Percentiles rank a stretch among this genome's conserved stretches.
phyloP scores from a whole-genome alignment of 352 stramenopile species.

The Plasmopara halstedii region DNA sequence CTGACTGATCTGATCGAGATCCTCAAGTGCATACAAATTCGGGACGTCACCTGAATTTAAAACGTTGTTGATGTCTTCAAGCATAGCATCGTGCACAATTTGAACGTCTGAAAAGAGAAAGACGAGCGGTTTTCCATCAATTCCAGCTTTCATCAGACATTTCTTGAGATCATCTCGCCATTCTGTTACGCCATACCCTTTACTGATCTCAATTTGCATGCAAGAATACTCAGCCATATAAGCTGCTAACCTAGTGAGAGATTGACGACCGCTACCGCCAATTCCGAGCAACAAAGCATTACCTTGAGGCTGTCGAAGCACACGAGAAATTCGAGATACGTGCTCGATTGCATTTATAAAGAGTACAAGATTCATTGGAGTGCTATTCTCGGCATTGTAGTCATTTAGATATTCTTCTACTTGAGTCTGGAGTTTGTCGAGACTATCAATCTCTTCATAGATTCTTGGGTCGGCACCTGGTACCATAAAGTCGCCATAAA shows the following conservation, averaged over 20 bases:
- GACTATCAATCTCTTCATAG: conserved; percentile 88
- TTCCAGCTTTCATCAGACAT: conserved; percentile 85
- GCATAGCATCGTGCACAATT: conserved; percentile 92
- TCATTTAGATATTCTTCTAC: conserved; percentile 84
- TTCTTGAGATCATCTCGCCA: conserved; percentile 94
- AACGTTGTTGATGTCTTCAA: conserved; percentile 95
- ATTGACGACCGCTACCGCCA: conserved; percentile 88
- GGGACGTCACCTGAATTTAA: conserved; percentile 93
- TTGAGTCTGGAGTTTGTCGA: conserved; percentile 71
- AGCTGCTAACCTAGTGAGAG: conserved; percentile 82
- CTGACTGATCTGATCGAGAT: conserved; percentile 89
- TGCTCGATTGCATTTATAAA: conserved; percentile 88
- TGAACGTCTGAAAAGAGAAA: conserved; percentile 95
- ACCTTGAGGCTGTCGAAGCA: conserved; percentile 80
- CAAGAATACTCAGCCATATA: conserved; percentile 91
- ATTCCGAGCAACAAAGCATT: conserved; percentile 92
- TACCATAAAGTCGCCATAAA: conserved; percentile 92
- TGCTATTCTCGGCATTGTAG: conserved; percentile 83
- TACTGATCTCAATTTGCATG: conserved; percentile 93
- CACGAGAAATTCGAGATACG: conserved; percentile 71
- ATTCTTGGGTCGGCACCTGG: conserved; percentile 85
- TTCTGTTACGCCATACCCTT: conserved; percentile 89
- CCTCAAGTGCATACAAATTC: conserved; percentile 90
- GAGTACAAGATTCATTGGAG: conserved; percentile 84
- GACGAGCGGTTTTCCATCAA: conserved; percentile 89